Percentiles rank a stretch among this genome's conserved stretches.
Evolutionary conservation across 2,329 filamentous ascomycete genomes (phyloP).

Genomic region (Chalaropsis ovoidea): DNA sequence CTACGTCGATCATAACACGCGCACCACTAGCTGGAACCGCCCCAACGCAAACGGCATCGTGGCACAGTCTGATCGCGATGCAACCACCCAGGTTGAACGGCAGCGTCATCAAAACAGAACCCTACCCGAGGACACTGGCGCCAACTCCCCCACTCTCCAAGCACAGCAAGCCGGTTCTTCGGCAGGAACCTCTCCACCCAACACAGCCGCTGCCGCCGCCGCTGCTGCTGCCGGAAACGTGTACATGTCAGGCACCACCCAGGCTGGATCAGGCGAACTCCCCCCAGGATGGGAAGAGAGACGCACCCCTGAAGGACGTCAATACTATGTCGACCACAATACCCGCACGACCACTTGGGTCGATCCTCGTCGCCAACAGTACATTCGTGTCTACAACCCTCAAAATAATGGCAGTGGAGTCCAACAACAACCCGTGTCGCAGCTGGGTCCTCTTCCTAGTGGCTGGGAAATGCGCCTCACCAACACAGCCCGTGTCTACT

Average conservation of each 20-base stretch:
- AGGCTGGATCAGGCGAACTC: constrained; percentile 85
- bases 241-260: constrained; percentile 89
- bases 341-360: constrained; percentile 98
- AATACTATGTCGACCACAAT: constrained; percentile 98
- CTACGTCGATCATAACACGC: constrained; percentile 95
- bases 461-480: constrained; percentile 99
- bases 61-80: constrained; percentile 66
- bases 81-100: constrained; percentile 85
- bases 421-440: constrained; percentile 94
- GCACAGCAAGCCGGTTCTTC: constrained; percentile 40
- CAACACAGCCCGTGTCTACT: constrained; percentile 95
- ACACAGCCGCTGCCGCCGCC: constrained; percentile 30
- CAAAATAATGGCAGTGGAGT: constrained; percentile 79
- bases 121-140: constrained; percentile 88
- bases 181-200: constrained; percentile 29
- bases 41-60: constrained; percentile 70
- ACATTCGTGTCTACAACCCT: constrained; percentile 92
- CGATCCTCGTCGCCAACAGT: constrained; percentile 91
- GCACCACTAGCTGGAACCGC: constrained; percentile 92
- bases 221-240: constrained; percentile 57
- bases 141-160: constrained; percentile 74
- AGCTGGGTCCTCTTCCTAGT: constrained; percentile 86
- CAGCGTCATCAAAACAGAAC: constrained; percentile 91
- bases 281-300: constrained; percentile 94
- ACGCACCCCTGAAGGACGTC: constrained; percentile 84